Conservation (phyloP, 1,284 basidiomycete species). For the Wallemia mellicola region DNA sequence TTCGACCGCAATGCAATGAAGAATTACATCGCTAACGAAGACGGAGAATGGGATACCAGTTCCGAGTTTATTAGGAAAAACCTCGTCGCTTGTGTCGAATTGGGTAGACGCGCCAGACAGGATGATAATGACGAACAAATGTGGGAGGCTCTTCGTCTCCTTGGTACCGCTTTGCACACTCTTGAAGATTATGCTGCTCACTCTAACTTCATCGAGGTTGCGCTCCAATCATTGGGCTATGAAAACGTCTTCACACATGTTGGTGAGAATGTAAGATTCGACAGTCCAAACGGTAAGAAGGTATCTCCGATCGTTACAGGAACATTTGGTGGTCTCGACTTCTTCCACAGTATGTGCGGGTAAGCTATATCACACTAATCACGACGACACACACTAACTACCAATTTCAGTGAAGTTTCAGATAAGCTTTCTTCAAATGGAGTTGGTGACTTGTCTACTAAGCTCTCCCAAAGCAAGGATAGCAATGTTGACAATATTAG, state of each 20-base stretch:
- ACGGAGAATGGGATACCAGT: constrained; percentile 18
- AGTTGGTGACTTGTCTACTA: not conserved
- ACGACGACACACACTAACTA: too few relatives aligned
- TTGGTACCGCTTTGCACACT: constrained; percentile 7
- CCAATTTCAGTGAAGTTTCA: not conserved
- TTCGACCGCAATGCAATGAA: not conserved
- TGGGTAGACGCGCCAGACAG: constrained; percentile 7
- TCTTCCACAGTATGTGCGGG: too few relatives aligned
- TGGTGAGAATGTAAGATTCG: constrained; percentile 14
- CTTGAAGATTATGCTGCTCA: constrained; percentile 15
- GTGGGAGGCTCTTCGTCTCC: constrained; percentile 12
- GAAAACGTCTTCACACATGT: constrained; percentile 17
- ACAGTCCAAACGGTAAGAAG: constrained; percentile 13
- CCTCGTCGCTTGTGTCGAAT: constrained; percentile 14
- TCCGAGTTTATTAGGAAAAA: constrained; percentile 13
- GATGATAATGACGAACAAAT: constrained; percentile 9
- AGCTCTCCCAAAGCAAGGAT: not conserved
- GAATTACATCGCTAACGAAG: constrained; percentile 18
- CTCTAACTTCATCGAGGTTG: constrained; percentile 13
- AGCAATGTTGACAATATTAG: not conserved
- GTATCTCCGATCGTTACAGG: constrained; percentile 14
- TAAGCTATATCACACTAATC: too few relatives aligned
- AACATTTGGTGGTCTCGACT: constrained; percentile 16
- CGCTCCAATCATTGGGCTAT: constrained; percentile 14
- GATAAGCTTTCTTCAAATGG: not conserved